Evolutionary conservation across 768 basidiomycete species (phyloP).

Genomic region (Tubosaeta brunneosetosa): DNA sequence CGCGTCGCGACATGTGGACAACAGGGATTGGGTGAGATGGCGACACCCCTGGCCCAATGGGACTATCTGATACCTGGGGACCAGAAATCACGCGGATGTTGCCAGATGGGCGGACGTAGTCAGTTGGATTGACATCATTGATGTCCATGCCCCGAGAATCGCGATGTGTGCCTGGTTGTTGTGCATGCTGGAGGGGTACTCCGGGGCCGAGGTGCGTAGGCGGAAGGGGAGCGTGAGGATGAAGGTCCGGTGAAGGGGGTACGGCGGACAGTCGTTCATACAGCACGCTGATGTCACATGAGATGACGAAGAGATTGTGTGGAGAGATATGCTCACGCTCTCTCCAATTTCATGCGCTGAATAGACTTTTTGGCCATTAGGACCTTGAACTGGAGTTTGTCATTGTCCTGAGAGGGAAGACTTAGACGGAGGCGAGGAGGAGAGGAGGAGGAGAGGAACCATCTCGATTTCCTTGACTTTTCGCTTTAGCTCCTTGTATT

Average conservation of each 20-base stretch:
- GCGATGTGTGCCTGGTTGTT: slow-evolving; percentile 24
- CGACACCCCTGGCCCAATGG: slow-evolving; percentile 37
- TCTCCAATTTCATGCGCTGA: slow-evolving; percentile 81
- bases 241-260: slow-evolving; percentile 51
- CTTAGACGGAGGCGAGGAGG: slow-evolving; percentile 3
- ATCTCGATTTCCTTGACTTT: slow-evolving; percentile 85
- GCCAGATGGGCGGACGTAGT: slow-evolving; percentile 48
- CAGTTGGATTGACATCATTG: slow-evolving; percentile 45
- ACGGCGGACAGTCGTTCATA: slow-evolving; percentile 71
- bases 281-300: slow-evolving; percentile 48
- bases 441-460: slow-evolving; percentile 46
- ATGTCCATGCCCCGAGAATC: slow-evolving; percentile 40
- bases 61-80: slow-evolving; percentile 45
- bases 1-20: slow-evolving; percentile 41
- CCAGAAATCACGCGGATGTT: slow-evolving; percentile 43
- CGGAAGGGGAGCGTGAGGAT: slow-evolving; percentile 36
- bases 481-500: slow-evolving; percentile 84
- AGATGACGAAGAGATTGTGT: slow-evolving; percentile 22
- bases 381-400: slow-evolving; percentile 79
- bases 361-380: slow-evolving; percentile 76
- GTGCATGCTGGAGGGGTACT: slow-evolving; percentile 32
- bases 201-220: slow-evolving; percentile 33
- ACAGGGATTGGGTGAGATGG: slow-evolving; percentile 36
- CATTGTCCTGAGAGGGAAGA: slow-evolving; percentile 62
- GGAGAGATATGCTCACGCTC: slow-evolving; percentile 59